Conservation (phyloP, 129 eudicot genomes). For the Artemisia tridentata region DNA sequence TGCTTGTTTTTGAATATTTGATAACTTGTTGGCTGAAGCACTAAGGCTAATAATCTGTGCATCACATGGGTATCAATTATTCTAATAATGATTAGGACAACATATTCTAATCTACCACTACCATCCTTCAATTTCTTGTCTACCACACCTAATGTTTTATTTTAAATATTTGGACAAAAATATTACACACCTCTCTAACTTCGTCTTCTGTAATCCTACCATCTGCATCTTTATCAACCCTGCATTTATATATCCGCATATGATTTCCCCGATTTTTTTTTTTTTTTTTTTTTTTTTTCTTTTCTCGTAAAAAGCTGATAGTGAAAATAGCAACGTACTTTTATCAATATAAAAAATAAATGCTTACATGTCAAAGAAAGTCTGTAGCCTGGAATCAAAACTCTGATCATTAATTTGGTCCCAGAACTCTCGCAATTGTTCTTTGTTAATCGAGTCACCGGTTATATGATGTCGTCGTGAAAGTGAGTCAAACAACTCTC, state of each 20-base stretch:
- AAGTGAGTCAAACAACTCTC: slow-evolving; percentile 63
- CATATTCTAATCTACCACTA: slow-evolving; percentile 28
- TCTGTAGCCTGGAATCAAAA: slow-evolving; percentile 75
- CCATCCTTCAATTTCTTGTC: slow-evolving; percentile 20
- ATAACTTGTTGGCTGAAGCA: slow-evolving; percentile 84
- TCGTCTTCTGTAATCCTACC: slow-evolving; percentile 84
- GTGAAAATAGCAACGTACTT: neutral
- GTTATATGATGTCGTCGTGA: slow-evolving; percentile 44
- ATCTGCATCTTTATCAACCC: slow-evolving; percentile 93
- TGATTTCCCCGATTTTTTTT: neutral
- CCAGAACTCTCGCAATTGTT: slow-evolving; percentile 59
- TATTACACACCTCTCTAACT: slow-evolving; percentile 70
- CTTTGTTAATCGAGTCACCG: slow-evolving; percentile 49
- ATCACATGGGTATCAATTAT: slow-evolving; percentile 27
- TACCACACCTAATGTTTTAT: slow-evolving; percentile 1
- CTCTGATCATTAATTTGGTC: slow-evolving; percentile 67
- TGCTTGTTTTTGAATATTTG: slow-evolving; percentile 72
- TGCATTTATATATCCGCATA: slow-evolving; percentile 24
- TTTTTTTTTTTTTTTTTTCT: too few species aligned
- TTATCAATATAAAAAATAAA: neutral
- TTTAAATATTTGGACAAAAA: neutral
- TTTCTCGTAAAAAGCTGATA: neutral
- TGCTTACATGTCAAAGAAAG: slow-evolving; percentile 72
- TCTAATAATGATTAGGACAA: neutral
- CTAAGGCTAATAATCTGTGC: slow-evolving; percentile 67